phyloP scores from a whole-genome alignment of 108 stramenopile species.

The Skeletonema marinoi region DNA sequence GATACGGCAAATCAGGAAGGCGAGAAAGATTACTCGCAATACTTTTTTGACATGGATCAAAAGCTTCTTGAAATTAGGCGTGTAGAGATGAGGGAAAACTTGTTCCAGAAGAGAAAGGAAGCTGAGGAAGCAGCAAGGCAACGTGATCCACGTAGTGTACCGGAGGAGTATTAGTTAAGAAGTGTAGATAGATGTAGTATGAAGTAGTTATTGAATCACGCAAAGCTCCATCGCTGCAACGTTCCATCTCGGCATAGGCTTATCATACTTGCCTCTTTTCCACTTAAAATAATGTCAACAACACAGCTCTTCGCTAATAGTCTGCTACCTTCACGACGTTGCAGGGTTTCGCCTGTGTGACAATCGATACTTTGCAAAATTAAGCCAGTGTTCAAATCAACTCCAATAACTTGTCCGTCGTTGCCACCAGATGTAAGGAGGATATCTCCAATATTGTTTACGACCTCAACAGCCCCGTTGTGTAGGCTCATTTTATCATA shows the following conservation, averaged over 20 bases:
- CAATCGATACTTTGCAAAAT: slow-evolving; percentile 23
- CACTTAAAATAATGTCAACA: slow-evolving; percentile 28
- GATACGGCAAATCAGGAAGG: neutral
- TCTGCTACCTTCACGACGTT: neutral
- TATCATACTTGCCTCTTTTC: slow-evolving; percentile 17
- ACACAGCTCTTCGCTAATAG: slow-evolving; percentile 25
- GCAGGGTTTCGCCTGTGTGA: slow-evolving; percentile 25
- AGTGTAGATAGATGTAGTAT: neutral
- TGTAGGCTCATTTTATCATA: slow-evolving; percentile 27
- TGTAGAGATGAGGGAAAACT: neutral
- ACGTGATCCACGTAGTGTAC: neutral
- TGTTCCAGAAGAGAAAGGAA: neutral
- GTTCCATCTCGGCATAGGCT: slow-evolving; percentile 41
- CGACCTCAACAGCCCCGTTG: slow-evolving; percentile 31
- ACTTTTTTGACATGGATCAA: neutral
- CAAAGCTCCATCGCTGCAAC: slow-evolving; percentile 3
- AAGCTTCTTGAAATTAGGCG: neutral
- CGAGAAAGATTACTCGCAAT: neutral
- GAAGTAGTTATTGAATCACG: too few species aligned
- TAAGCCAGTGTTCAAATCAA: slow-evolving; percentile 35
- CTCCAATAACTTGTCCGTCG: slow-evolving; percentile 34
- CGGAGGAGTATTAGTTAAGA: neutral
- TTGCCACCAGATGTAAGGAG: slow-evolving; percentile 45
- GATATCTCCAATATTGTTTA: slow-evolving; percentile 29
- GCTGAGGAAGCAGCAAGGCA: neutral